Evolutionary conservation across 1,284 basidiomycete genomes (phyloP), one percentile per base, ranked within the genome.

Genomic region (Cutaneotrichosporon spelunceum): DNA sequence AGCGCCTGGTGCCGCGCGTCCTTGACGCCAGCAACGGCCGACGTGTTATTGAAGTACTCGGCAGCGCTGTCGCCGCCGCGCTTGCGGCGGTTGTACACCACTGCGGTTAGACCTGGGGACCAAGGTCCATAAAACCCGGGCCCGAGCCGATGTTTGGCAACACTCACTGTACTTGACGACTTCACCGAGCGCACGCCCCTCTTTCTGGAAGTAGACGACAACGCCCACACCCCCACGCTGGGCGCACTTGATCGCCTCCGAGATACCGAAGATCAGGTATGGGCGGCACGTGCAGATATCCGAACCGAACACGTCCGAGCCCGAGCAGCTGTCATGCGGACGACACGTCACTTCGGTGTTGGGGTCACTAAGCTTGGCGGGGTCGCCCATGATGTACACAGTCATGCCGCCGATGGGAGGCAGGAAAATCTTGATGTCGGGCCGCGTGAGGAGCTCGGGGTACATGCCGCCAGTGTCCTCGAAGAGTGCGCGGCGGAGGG

Each of bases 31-130:
- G 93, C 94, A 64, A 97, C 90, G 68, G 90, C 81, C 77, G 93
- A 92, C 0, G 95, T 98, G 19, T 89, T 87, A 77, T 91, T 89
- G 83, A 98, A 97, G 82, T 98, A 98, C 73, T 89, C 87, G 74
- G 91, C 87, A 0, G 95, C 94, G 1, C 86, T 87, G 80, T 98
- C 94, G 6, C 91, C 92, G 2, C 90, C 91, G 44, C 94, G 87
- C 81, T 98, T 98, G 65, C 95, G 88, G 13, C 93, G 85, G 80
- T 97, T 97, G 81, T 97, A 97, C 8, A 95, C 90, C 57, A 93
- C 48, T 50, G 48, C 48, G 29, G 48, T 50, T 19, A 50, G 48
- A 33, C 8, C 30, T 33, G 30, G 13, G 8, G 30, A 33, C 8
- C 30, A 11, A 11, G 30, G 30, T 33, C n/a, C n/a, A n/a, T n/a